These are phyloP conservation scores for Trypanosoma rangeli DNA, from an alignment of 208 protist species.

Conservation along the genomic window DNA sequence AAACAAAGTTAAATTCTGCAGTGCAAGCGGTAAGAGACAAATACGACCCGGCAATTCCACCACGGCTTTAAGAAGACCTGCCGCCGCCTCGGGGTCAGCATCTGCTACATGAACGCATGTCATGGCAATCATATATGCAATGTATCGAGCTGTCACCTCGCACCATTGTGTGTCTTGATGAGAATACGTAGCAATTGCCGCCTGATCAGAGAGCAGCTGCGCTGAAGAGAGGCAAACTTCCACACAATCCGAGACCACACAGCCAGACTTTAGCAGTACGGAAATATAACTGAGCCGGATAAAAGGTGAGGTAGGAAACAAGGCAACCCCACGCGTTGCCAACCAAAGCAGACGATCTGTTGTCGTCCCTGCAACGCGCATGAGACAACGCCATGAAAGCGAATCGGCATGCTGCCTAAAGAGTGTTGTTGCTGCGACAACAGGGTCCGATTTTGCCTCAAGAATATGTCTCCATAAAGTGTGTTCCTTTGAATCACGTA, in stretches of 20 bases:
- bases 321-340: constrained; percentile 42
- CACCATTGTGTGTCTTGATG: constrained; percentile 33
- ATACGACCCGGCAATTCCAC: constrained; percentile 27
- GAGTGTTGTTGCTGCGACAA: constrained; percentile 13
- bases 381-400: constrained; percentile 65
- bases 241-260: constrained; percentile 19
- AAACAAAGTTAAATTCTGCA: constrained; percentile 67
- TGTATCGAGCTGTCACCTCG: constrained; percentile 46
- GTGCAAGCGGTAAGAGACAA: constrained; percentile 60
- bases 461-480: constrained; percentile 20
- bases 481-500: constrained; percentile 16
- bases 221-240: constrained; percentile 43
- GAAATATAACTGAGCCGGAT: constrained; percentile 53
- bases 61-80: constrained; percentile 23
- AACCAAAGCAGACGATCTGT: constrained; percentile 59
- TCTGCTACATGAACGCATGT: constrained; percentile 39
- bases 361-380: constrained; percentile 38
- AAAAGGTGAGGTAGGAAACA: constrained; percentile 67
- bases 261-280: constrained; percentile 25
- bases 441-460: constrained; percentile 4
- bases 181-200: constrained; percentile 32
- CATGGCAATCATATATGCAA: constrained; percentile 57
- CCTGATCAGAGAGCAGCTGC: constrained; percentile 49
- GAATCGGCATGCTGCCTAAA: constrained; percentile 42
- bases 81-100: constrained; percentile 25